Evolutionary conservation across 139 green algal species (phyloP).

Genomic region (Asterochloris erici): DNA sequence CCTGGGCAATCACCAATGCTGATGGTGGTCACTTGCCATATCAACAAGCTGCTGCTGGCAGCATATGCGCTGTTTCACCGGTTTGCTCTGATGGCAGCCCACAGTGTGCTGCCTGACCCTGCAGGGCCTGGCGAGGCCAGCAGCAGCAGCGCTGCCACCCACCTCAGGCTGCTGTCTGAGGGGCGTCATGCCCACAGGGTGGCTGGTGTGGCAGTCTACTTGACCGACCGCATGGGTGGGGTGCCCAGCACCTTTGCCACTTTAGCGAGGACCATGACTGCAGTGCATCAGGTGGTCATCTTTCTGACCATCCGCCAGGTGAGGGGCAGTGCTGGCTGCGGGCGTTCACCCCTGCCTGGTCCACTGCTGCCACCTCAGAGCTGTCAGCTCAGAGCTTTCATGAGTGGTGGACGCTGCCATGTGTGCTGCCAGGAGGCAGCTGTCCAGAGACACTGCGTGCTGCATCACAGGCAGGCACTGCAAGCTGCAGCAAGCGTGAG

Average conservation of each 20-base stretch:
- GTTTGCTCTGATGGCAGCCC: not conserved
- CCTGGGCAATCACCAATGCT: no score
- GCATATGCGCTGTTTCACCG: not conserved
- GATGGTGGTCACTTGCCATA: no score
- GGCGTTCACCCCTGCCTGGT: no score
- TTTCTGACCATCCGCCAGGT: constrained; percentile 11
- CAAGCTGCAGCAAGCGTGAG: no score
- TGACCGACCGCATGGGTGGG: not conserved
- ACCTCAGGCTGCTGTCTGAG: not conserved
- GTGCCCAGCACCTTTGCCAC: not conserved
- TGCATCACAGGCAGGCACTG: no score
- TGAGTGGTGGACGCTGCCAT: no score
- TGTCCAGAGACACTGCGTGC: no score
- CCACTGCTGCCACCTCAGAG: no score
- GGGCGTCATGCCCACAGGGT: not conserved
- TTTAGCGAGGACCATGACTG: not conserved
- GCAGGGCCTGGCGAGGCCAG: not conserved
- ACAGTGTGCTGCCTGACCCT: not conserved
- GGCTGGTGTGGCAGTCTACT: constrained; percentile 4
- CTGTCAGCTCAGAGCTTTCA: no score
- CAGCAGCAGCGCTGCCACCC: not conserved
- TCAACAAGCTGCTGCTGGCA: not conserved
- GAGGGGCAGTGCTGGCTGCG: not conserved
- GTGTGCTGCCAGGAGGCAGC: no score
- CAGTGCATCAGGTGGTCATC: constrained; percentile 7